phyloP scores from a whole-genome alignment of 2,329 filamentous ascomycete species.

The Aspergillus oerlinghausenensis region DNA sequence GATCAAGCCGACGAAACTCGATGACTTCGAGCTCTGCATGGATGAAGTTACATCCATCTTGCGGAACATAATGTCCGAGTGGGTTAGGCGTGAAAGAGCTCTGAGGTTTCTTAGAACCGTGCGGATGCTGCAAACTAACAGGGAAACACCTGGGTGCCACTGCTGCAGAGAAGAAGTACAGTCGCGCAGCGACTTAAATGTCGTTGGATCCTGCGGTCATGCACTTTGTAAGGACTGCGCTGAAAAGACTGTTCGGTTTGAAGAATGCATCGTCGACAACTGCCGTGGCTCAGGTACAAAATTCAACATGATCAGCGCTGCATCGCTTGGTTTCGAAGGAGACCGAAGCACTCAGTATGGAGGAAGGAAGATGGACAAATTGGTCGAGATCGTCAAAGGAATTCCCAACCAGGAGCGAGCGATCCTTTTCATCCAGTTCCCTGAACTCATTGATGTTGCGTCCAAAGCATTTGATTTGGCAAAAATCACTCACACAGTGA shows the following conservation, averaged over 20 bases:
- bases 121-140: slow-evolving; percentile 14
- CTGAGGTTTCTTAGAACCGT: slow-evolving; percentile 22
- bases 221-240: slow-evolving; percentile 44
- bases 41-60: slow-evolving; percentile 15
- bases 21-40: slow-evolving; percentile 16
- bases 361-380: slow-evolving; percentile 47
- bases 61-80: slow-evolving; percentile 18
- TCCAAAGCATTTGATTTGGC: slow-evolving; percentile 24
- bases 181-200: slow-evolving; percentile 27
- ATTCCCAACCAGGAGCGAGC: slow-evolving; percentile 46
- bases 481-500: slow-evolving; percentile 30
- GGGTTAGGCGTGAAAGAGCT: slow-evolving; percentile 17
- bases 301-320: slow-evolving; percentile 39
- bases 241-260: slow-evolving; percentile 12
- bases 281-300: slow-evolving; percentile 38
- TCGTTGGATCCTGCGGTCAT: slow-evolving; percentile 52
- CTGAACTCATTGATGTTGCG: slow-evolving; percentile 40
- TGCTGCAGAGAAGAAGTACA: slow-evolving; percentile 27
- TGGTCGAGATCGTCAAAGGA: slow-evolving; percentile 42
- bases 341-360: slow-evolving; percentile 21
- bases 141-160: slow-evolving; percentile 23
- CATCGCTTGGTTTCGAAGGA: slow-evolving; percentile 31
- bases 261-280: slow-evolving; percentile 37
- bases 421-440: slow-evolving; percentile 54
- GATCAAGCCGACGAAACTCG: slow-evolving; percentile 9